phyloP scores from a whole-genome alignment of 2,329 filamentous ascomycete species.

The Zarea fungicola region DNA sequence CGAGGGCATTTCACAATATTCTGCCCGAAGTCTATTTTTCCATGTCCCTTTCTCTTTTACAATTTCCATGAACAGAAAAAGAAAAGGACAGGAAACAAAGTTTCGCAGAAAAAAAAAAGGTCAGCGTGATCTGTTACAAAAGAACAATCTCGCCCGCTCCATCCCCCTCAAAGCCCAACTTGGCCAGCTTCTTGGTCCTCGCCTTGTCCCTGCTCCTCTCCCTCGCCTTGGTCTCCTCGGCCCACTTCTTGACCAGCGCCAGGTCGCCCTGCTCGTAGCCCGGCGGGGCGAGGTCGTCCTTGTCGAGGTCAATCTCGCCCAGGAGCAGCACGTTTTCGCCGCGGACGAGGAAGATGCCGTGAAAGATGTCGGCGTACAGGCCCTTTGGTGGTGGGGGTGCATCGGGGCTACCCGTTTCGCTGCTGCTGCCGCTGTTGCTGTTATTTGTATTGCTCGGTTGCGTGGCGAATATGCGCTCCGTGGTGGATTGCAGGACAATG shows the following conservation, averaged over 20 bases:
- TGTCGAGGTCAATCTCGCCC: constrained; percentile 94
- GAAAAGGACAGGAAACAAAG: constrained; percentile 11
- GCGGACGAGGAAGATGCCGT: constrained; percentile 85
- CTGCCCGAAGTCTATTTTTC: constrained; percentile 35
- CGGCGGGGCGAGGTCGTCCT: constrained; percentile 81
- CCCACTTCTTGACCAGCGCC: constrained; percentile 65
- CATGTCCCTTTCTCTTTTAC: too few species aligned
- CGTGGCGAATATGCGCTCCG: constrained; percentile 76
- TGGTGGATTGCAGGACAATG: constrained; percentile 86
- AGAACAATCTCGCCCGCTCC: constrained; percentile 69
- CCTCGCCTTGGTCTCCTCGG: constrained; percentile 63
- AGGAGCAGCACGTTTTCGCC: constrained; percentile 96
- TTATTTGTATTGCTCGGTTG: constrained; percentile 37
- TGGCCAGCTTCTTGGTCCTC: constrained; percentile 64
- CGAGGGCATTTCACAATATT: constrained; percentile 60
- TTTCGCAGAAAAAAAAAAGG: constrained; percentile 12
- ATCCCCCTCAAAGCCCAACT: constrained; percentile 84
- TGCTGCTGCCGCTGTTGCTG: constrained; percentile 28
- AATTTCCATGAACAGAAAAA: constrained; percentile 21
- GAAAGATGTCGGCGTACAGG: constrained; percentile 77
- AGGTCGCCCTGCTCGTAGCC: constrained; percentile 62
- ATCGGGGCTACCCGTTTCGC: constrained; percentile 1
- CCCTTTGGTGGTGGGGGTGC: constrained; percentile 24
- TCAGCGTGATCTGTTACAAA: constrained; percentile 41
- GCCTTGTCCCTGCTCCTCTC: constrained; percentile 71